phyloP scores from a whole-genome alignment of 768 basidiomycete species.

The Phanerochaete carnosa region DNA sequence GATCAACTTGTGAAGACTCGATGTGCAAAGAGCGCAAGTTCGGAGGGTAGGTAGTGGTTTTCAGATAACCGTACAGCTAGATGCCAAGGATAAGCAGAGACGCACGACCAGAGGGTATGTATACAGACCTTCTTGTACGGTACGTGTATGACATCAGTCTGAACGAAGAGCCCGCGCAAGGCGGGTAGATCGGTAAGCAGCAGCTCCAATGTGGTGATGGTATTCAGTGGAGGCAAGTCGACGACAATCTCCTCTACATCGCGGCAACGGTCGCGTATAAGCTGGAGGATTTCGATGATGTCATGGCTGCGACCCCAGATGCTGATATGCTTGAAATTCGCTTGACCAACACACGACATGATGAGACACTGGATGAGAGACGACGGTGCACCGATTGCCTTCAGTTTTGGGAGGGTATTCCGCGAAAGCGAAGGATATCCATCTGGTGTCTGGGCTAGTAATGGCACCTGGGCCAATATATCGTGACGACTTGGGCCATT shows the following conservation, averaged over 20 bases:
- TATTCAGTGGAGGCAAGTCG: not conserved
- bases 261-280: not conserved
- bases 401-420: not conserved
- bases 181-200: not conserved
- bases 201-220: not conserved
- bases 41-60: not conserved
- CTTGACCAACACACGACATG: not conserved
- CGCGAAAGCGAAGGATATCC: not conserved
- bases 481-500: not conserved
- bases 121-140: not conserved
- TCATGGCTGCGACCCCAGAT: not conserved
- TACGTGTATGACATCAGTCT: too few species aligned
- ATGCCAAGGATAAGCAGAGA: not conserved
- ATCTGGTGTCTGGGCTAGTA: not conserved
- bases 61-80: not conserved
- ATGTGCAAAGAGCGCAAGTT: not conserved
- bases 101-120: too few species aligned
- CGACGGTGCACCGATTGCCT: not conserved
- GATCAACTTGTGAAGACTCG: too few species aligned
- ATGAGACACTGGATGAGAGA: not conserved
- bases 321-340: not conserved
- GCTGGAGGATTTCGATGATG: not conserved
- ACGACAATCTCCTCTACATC: not conserved
- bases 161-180: not conserved
- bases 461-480: not conserved